These are phyloP conservation scores for Alternaria hordeiaustralica DNA, from an alignment of 2,329 filamentous ascomycete genomes.

Conservation along the genomic window DNA sequence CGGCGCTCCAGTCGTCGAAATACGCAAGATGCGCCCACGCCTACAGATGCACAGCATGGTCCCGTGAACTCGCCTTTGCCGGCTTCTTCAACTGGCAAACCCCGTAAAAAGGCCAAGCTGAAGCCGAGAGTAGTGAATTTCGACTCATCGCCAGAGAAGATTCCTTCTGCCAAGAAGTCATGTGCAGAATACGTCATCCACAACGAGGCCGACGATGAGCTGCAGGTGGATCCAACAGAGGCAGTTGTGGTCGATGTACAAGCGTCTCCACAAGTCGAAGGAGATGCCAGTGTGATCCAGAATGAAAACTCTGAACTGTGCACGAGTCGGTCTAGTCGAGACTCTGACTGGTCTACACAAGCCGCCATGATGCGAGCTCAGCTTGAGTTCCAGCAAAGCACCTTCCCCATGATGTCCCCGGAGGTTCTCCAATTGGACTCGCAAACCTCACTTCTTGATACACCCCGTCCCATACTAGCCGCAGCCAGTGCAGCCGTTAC, in stretches of 20 bases:
- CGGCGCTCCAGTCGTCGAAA: background rate
- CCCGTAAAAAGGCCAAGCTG: constrained; percentile 31
- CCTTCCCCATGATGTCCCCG: constrained; percentile 24
- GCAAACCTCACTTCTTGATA: constrained; percentile 21
- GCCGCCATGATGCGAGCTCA: constrained; percentile 45
- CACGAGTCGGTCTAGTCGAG: constrained; percentile 15
- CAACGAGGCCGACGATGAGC: background rate
- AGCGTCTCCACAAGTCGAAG: background rate
- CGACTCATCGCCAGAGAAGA: constrained; percentile 29
- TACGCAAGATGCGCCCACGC: background rate
- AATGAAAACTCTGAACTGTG: background rate
- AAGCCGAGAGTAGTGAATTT: constrained; percentile 34
- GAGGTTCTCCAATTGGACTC: constrained; percentile 24
- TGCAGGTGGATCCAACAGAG: background rate
- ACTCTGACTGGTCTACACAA: constrained; percentile 45
- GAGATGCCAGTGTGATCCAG: background rate
- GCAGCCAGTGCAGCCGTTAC: constrained; percentile 36
- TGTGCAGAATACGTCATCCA: background rate
- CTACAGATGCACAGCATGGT: background rate
- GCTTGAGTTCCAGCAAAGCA: constrained; percentile 41
- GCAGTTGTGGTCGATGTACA: background rate
- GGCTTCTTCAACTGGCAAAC: constrained; percentile 35
- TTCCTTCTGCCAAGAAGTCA: background rate
- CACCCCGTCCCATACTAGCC: constrained; percentile 16
- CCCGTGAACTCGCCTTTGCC: constrained; percentile 20